Evolutionary conservation across 2,329 filamentous ascomycete species (phyloP).

Genomic region (Mycosphaerella sp.): DNA sequence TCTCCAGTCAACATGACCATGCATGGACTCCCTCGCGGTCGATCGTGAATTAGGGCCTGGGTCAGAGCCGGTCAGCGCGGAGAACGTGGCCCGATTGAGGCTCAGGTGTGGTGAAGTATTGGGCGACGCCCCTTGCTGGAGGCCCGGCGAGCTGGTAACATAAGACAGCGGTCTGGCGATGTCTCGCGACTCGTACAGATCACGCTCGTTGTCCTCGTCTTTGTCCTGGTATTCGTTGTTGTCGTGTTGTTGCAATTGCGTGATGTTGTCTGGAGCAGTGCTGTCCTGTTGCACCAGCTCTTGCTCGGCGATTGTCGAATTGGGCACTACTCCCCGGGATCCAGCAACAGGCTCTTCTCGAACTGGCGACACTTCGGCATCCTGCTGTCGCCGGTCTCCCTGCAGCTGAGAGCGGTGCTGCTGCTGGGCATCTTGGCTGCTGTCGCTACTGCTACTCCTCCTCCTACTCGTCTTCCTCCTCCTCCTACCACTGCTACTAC

Average conservation of each 20-base stretch:
- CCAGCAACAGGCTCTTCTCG: conserved; percentile 8
- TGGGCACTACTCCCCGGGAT: conserved; percentile 4
- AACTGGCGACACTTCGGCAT: conserved; percentile 21
- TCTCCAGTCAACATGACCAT: conserved; percentile 14
- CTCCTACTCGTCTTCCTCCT: too few species aligned
- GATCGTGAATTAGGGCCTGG: conserved; percentile 12
- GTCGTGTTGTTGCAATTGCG: conserved; percentile 12
- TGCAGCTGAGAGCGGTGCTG: conserved; percentile 1
- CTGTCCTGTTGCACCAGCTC: conserved; percentile 6
- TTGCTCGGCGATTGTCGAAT: conserved; percentile 1
- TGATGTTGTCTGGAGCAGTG: conserved; percentile 4
- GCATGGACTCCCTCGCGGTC: conserved; percentile 18
- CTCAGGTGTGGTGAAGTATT: conserved; percentile 9
- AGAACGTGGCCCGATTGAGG: conserved; percentile 7
- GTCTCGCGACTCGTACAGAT: conserved; percentile 20
- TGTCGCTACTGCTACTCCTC: background rate
- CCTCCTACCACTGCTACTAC: background rate
- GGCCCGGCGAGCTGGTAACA: conserved; percentile 12
- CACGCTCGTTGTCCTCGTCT: conserved; percentile 15
- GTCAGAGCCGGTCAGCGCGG: conserved; percentile 11
- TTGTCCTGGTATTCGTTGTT: conserved; percentile 10
- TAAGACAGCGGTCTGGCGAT: conserved; percentile 25
- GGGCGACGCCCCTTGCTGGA: conserved; percentile 15
- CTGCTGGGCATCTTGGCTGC: background rate
- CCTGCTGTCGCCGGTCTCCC: conserved; percentile 4